Percentiles rank a stretch among this genome's conserved stretches.
These are phyloP conservation scores for Atkinsonella hypoxylon DNA, from an alignment of 2,329 filamentous ascomycete species.

Conservation along the genomic window DNA sequence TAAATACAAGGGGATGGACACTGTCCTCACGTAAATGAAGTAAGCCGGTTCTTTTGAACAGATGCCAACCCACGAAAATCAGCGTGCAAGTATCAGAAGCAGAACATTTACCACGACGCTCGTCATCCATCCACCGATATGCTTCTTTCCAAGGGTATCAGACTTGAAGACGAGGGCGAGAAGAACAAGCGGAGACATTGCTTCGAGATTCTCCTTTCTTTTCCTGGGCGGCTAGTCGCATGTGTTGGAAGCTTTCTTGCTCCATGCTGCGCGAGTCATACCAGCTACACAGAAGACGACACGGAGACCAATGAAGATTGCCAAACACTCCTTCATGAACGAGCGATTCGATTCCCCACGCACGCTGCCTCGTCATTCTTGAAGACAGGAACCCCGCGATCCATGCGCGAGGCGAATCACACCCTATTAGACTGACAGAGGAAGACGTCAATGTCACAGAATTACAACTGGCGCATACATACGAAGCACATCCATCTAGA, in stretches of 20 bases:
- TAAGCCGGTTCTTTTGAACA: too few species aligned
- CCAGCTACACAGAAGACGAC: conserved; percentile 14
- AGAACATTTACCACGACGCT: too few species aligned
- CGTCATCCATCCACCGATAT: background rate
- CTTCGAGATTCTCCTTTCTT: background rate
- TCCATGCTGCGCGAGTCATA: conserved; percentile 5
- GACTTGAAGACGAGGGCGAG: conserved; percentile 25
- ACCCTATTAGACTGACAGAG: conserved; percentile 13
- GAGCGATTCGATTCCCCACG: conserved; percentile 17
- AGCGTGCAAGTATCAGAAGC: too few species aligned
- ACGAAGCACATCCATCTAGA: too few species aligned
- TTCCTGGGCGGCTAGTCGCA: background rate
- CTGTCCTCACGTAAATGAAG: too few species aligned
- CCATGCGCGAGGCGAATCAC: conserved; percentile 26
- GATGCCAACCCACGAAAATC: too few species aligned
- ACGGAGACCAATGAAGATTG: conserved; percentile 14
- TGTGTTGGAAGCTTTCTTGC: conserved; percentile 6
- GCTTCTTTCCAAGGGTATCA: conserved; percentile 3
- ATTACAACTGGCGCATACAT: too few species aligned
- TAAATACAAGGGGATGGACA: too few species aligned
- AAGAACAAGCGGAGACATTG: conserved; percentile 9
- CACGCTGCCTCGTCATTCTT: conserved; percentile 30
- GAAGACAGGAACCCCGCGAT: conserved; percentile 27
- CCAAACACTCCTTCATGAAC: conserved; percentile 3
- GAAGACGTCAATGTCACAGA: background rate